These are phyloP conservation scores for Aurifilum marmelostoma DNA, from an alignment of 2,329 filamentous ascomycete species.

Conservation along the genomic window DNA sequence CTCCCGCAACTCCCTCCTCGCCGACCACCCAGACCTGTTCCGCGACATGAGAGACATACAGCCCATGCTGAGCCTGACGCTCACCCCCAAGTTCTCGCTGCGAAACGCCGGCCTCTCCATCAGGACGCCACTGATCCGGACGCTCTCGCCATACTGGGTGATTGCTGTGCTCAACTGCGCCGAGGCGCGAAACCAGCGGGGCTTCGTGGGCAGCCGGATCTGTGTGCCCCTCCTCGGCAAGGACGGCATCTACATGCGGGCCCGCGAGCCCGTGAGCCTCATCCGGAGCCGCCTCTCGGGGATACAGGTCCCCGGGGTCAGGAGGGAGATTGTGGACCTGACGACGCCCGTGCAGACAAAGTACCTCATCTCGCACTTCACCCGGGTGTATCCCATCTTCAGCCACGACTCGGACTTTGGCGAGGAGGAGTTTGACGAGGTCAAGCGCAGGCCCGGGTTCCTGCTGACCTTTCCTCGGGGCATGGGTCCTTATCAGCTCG, in stretches of 20 bases:
- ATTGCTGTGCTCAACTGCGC: constrained; percentile 54
- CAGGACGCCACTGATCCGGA: constrained; percentile 31
- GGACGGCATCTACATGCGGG: constrained; percentile 31
- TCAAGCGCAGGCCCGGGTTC: constrained; percentile 23
- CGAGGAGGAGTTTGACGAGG: constrained; percentile 27
- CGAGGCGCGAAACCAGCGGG: constrained; percentile 44
- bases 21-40: constrained; percentile 31
- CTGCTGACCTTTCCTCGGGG: constrained; percentile 32
- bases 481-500: constrained; percentile 25
- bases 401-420: constrained; percentile 31
- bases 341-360: constrained; percentile 24
- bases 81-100: constrained; percentile 31
- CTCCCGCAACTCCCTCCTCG: constrained; percentile 30
- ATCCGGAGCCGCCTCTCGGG: constrained; percentile 26
- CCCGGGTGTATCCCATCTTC: constrained; percentile 29
- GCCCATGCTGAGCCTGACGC: constrained; percentile 20
- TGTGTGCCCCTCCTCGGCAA: constrained; percentile 45
- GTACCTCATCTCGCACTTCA: constrained; percentile 31
- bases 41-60: constrained; percentile 21
- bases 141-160: constrained; percentile 37
- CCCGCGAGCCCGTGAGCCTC: constrained; percentile 29
- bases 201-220: constrained; percentile 52
- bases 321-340: constrained; percentile 27
- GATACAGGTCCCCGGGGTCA: neutral
- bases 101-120: constrained; percentile 33